Base-by-base conservation (phyloP, 1,284 basidiomycete genomes). In the Phenoliferia sp. region DNA sequence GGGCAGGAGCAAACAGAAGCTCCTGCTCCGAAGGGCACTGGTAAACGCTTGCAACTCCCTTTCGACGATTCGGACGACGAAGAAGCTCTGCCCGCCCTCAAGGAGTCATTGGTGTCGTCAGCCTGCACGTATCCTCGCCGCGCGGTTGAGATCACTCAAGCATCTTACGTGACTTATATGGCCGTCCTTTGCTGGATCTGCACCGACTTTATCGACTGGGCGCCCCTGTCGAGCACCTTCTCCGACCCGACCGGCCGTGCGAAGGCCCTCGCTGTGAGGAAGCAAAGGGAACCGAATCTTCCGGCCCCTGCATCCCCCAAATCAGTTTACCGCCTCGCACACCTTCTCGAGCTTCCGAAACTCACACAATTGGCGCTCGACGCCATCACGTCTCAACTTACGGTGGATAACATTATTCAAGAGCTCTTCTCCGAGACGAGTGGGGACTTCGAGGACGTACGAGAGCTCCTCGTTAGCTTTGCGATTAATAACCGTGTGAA, bases 151-250 rank as follows among this genome's bases (percentile, higher is more conserved):
- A 9, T 73, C 32, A 61, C 34, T 28, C 61, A 63, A 28, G 26
- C 64, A 22, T 34, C 64, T 6, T 79, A 76, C 64, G 68, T 75
- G 0, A 79, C 78, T 0, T 79, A 77, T 68, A 72, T 71, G 52
- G 73, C 76, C 33, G 69, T 79, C 59, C 70, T 79, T 22, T 72
- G 75, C 65, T 79, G 73, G 57, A 63, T 79, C 26, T 74, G 76
- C 52, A 78, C 77, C n/a, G 72, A 76, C 6, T 28, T 26, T 33
- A 63, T 67, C 56, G 2, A 9, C 29, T 69, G 65, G 31, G 54
- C 62, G 0, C 39, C 57, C 2, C 57, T 70, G 33, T 0, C 5
- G 3, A 63, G 64, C 33, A 7, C 19, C 26, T 1, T 29, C 54
- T 16, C 28, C 32, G 10, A 3, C 59, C 35, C 3, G n/a, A n/a